phyloP scores from a whole-genome alignment of 306 rosid genomes.

The Herpetospermum pedunculosum region DNA sequence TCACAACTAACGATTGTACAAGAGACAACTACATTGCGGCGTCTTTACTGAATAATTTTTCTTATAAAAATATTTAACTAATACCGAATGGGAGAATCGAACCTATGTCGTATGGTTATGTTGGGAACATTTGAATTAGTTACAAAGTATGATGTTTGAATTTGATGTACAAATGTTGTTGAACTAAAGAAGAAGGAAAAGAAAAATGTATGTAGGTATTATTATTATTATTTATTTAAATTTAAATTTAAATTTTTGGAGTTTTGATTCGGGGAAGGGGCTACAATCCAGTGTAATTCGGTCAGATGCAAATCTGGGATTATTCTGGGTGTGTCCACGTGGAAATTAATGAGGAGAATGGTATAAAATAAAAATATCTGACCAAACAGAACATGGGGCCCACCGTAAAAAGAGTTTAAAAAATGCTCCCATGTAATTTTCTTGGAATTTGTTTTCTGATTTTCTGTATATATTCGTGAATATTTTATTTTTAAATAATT shows the following conservation, averaged over 20 bases:
- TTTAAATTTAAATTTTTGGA: not conserved
- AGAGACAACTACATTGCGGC: too few relatives aligned
- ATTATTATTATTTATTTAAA: constrained; percentile 6
- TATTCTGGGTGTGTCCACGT: not conserved
- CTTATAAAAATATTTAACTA: too few relatives aligned
- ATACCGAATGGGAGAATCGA: too few relatives aligned
- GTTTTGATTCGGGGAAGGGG: constrained; percentile 18
- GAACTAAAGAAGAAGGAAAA: not conserved
- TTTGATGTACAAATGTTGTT: too few relatives aligned
- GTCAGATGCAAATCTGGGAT: constrained; percentile 2
- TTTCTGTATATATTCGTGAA: not conserved
- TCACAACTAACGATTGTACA: too few relatives aligned
- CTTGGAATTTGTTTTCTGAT: not conserved
- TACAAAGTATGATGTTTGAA: too few relatives aligned
- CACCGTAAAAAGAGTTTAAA: not conserved
- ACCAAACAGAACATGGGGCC: not conserved
- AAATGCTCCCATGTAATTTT: constrained; percentile 1
- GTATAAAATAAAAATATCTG: not conserved
- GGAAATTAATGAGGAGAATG: not conserved
- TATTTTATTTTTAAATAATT: not conserved
- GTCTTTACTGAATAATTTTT: too few relatives aligned
- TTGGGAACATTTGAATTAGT: too few relatives aligned
- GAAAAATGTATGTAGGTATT: constrained; percentile 23
- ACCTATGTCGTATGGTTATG: too few relatives aligned
- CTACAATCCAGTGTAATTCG: not conserved